These are phyloP conservation scores for Chrysopogon serrulatus DNA, from an alignment of 176 grass and related monocot genomes.

Conservation along the genomic window DNA sequence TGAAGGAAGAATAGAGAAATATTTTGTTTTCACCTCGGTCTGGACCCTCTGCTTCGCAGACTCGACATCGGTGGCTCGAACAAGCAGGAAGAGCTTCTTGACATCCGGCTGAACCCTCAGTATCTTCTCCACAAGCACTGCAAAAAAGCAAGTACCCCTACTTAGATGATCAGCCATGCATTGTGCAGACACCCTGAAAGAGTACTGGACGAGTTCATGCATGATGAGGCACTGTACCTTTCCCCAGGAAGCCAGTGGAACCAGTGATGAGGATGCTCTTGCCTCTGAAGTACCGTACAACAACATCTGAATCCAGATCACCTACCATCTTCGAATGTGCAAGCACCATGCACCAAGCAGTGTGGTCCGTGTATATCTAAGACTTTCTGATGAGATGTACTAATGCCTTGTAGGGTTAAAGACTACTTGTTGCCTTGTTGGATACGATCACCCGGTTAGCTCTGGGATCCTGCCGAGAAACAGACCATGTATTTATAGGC, in stretches of 20 bases:
- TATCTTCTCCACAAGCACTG: conserved; percentile 31
- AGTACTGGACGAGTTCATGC: not conserved
- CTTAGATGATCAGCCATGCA: not conserved
- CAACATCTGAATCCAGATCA: not conserved
- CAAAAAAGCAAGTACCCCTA: not conserved
- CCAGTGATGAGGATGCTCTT: conserved; percentile 34
- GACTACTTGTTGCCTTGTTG: too few species aligned
- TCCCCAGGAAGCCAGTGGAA: conserved; percentile 33
- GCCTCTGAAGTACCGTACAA: conserved; percentile 16
- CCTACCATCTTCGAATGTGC: not conserved
- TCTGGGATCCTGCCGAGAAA: not conserved
- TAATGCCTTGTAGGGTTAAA: too few species aligned
- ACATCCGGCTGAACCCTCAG: conserved; percentile 24
- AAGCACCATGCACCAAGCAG: too few species aligned
- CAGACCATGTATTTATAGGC: not conserved
- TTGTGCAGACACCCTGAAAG: not conserved
- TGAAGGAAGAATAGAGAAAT: not conserved
- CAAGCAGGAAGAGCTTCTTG: conserved; percentile 17
- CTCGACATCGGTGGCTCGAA: not conserved
- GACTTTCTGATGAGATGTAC: too few species aligned
- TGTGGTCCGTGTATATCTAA: too few species aligned
- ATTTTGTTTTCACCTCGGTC: conserved; percentile 11
- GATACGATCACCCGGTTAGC: too few species aligned
- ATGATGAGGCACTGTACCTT: conserved; percentile 4
- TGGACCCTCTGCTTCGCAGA: conserved; percentile 5